Percentiles rank a stretch among this genome's conserved stretches.
These are phyloP conservation scores for Gracilaria vermiculophylla DNA, from an alignment of 23 red algal species.

Conservation along the genomic window DNA sequence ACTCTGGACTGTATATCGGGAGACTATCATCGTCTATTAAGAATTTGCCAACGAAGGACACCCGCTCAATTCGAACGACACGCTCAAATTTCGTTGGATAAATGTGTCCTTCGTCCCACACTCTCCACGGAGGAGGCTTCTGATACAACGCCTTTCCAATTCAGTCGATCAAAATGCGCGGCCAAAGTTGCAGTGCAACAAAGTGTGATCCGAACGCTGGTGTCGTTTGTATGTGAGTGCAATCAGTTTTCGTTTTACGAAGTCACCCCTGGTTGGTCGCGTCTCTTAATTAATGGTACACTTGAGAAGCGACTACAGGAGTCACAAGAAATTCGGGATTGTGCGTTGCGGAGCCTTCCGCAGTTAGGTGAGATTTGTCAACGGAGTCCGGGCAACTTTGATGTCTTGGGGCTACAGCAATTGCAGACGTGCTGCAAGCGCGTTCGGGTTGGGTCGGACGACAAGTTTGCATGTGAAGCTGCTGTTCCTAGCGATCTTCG, in stretches of 20 bases:
- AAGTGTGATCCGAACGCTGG: not conserved
- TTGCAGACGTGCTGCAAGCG: constrained; percentile 51
- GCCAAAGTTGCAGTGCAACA: not conserved
- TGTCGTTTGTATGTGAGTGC: constrained; percentile 6
- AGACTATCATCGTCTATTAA: not conserved
- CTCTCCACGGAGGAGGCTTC: not conserved
- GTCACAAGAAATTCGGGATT: not conserved
- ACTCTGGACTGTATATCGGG: not conserved
- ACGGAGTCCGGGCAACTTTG: not conserved
- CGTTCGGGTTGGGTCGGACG: not conserved
- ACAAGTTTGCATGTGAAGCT: constrained; percentile 28
- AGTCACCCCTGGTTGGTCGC: not conserved
- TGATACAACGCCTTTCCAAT: not conserved
- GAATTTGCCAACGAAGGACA: not conserved
- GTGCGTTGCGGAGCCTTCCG: not conserved
- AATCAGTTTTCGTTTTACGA: not conserved
- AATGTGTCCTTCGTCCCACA: not conserved
- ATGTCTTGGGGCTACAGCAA: constrained; percentile 25
- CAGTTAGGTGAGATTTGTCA: constrained; percentile 1
- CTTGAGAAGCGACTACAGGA: not conserved
- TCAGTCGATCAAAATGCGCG: not conserved
- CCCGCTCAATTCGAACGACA: not conserved
- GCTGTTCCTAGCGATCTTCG: constrained; percentile 38
- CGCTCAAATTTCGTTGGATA: not conserved
- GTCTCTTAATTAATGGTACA: not conserved